Percentiles rank a stretch among this genome's conserved stretches.
Evolutionary conservation across 2,329 filamentous ascomycete species (phyloP).

Genomic region (Alternaria incomplexa): DNA sequence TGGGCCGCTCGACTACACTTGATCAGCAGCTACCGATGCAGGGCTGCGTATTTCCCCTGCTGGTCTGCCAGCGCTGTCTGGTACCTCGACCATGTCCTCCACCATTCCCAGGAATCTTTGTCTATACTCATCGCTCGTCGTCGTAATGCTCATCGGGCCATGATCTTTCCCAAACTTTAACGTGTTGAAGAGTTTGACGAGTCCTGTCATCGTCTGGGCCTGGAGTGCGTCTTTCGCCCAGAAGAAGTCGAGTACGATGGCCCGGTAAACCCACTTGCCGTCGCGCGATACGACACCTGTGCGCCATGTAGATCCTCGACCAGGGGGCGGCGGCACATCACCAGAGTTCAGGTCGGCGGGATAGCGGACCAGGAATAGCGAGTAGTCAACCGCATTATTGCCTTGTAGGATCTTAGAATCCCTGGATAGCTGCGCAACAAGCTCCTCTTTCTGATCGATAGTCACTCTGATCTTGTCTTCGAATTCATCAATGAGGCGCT

Average conservation of each 20-base stretch:
- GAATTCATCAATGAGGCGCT: constrained; percentile 71
- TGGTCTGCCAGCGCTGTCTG: constrained; percentile 40
- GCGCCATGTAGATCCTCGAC: constrained; percentile 60
- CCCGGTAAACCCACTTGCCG: constrained; percentile 70
- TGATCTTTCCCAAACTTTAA: constrained; percentile 60
- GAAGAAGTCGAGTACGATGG: constrained; percentile 75
- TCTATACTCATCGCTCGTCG: constrained; percentile 71
- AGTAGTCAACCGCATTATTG: constrained; percentile 75
- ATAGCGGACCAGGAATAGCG: constrained; percentile 71
- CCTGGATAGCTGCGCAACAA: constrained; percentile 61
- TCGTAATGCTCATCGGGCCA: constrained; percentile 78
- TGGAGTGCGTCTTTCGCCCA: constrained; percentile 76
- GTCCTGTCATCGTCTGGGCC: constrained; percentile 68
- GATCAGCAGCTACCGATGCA: constrained; percentile 13
- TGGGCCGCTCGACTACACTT: constrained; percentile 5
- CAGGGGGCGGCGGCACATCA: constrained; percentile 43
- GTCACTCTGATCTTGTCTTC: constrained; percentile 68
- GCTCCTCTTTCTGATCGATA: constrained; percentile 60
- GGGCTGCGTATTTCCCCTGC: constrained; percentile 36
- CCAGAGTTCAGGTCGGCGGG: constrained; percentile 48
- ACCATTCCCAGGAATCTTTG: constrained; percentile 62
- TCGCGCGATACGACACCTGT: constrained; percentile 66
- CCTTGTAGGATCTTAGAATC: constrained; percentile 69
- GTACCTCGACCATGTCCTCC: constrained; percentile 45
- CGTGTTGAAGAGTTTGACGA: constrained; percentile 69